Base-by-base conservation (phyloP, 2,329 filamentous ascomycete species). In the Bipolaris gigantea region DNA sequence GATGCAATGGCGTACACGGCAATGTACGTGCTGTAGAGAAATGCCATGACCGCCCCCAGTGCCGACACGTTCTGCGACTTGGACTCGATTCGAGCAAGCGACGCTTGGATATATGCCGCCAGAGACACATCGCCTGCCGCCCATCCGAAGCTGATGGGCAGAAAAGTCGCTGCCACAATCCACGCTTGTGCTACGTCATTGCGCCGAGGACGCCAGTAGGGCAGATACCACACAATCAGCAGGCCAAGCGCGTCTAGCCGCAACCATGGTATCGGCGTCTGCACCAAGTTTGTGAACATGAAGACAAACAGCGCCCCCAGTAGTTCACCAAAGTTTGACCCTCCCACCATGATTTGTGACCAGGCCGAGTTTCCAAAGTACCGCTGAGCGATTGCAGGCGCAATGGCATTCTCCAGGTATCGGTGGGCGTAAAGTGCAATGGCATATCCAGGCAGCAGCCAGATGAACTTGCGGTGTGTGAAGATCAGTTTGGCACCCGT, bases 101-200 rank as follows among this genome's bases (percentile, higher is more conserved):
- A 76, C 3, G 79, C 78, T 62, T 82, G 80, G 44, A 81, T 80
- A 61, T 81, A 81, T 1, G 80, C 80, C 1, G 77, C 77, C 0
- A 81, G 74, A 4, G 78, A 80, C 13, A 81, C 79, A 49, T 82
- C 79, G 13, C 79, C 79, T 4, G 80, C 79, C 0, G 80, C 80
- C 79, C 79, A 82, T 18, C 79, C 79, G 46, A 81, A 80, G 45
- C 65, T 69, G 19, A 66, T 65, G 1, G 79, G 79, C 19, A 80
- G 66, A 53, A 81, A 79, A 0, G 77, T 77, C 2, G 74, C 77
- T 2, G 74, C 78, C 21, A 77, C 73, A 15, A 77, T 74, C 79
- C 76, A 81, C 4, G 79, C 79, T 55, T 80, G 74, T 1, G 66
- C 61, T 9, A 80, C 77, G 5, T 79, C 63, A 35, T 70, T 70